Evolutionary conservation across 1,284 basidiomycete genomes (phyloP).

Genomic region (Cutaneotrichosporon dermatis): DNA sequence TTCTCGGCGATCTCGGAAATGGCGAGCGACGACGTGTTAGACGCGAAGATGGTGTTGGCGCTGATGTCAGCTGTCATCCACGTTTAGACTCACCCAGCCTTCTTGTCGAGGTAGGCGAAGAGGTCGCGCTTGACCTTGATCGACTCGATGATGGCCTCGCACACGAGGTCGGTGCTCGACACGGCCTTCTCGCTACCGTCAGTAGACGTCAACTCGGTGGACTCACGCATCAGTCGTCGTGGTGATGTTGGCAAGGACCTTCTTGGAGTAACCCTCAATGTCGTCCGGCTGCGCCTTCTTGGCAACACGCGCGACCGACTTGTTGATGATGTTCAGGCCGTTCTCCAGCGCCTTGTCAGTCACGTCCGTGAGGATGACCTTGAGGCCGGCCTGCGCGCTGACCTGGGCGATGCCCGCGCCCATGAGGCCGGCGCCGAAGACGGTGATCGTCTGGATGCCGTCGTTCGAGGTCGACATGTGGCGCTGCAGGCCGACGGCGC

Average conservation of each 20-base stretch:
- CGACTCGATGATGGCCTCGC: slow-evolving; percentile 59
- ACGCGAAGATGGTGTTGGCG: slow-evolving; percentile 52
- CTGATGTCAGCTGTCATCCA: neutral
- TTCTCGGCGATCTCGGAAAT: slow-evolving; percentile 54
- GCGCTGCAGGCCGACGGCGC: slow-evolving; percentile 4
- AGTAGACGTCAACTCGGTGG: neutral
- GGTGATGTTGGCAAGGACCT: slow-evolving; percentile 51
- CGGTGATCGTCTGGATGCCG: slow-evolving; percentile 45
- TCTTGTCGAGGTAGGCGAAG: slow-evolving; percentile 53
- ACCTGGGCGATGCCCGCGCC: slow-evolving; percentile 55
- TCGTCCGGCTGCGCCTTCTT: slow-evolving; percentile 53
- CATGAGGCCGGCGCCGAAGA: slow-evolving; percentile 54
- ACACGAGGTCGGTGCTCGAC: slow-evolving; percentile 53
- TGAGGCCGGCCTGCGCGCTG: slow-evolving; percentile 51
- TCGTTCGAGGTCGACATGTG: slow-evolving; percentile 9
- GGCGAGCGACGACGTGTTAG: slow-evolving; percentile 56
- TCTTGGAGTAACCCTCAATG: slow-evolving; percentile 46
- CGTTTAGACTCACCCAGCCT: slow-evolving; percentile 47
- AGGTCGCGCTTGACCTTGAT: slow-evolving; percentile 56
- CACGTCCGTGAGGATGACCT: slow-evolving; percentile 49
- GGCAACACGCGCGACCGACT: slow-evolving; percentile 54
- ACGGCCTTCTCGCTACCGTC: slow-evolving; percentile 49
- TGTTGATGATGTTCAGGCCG: slow-evolving; percentile 55
- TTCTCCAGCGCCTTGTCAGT: slow-evolving; percentile 51
- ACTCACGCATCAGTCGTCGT: slow-evolving; percentile 53